These are phyloP conservation scores for Ogataea allantospora DNA, from an alignment of 805 yeast species.

Conservation along the genomic window DNA sequence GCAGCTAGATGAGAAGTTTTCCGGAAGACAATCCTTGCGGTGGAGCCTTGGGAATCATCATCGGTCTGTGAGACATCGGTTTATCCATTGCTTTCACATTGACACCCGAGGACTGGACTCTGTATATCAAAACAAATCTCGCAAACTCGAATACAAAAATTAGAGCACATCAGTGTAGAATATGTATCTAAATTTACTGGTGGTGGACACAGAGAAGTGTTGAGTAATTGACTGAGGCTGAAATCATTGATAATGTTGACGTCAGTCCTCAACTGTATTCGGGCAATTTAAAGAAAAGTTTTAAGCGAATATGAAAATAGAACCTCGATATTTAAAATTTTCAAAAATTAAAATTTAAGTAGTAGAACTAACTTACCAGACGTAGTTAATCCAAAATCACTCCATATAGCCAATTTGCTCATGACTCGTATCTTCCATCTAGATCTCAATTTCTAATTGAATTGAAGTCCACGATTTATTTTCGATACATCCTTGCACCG, in stretches of 20 bases:
- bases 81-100: slow-evolving; percentile 39
- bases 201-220: background rate
- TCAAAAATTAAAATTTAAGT: background rate
- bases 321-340: background rate
- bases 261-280: slow-evolving; percentile 9
- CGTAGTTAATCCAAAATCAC: too few species aligned
- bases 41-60: slow-evolving; percentile 42
- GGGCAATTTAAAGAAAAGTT: too few species aligned
- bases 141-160: slow-evolving; percentile 31
- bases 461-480: too few species aligned
- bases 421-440: too few species aligned
- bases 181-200: background rate
- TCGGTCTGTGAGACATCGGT: slow-evolving; percentile 51
- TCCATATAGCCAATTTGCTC: too few species aligned
- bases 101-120: slow-evolving; percentile 44
- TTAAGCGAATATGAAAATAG: too few species aligned
- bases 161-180: slow-evolving; percentile 17
- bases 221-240: slow-evolving; percentile 8
- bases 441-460: too few species aligned
- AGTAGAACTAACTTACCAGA: background rate
- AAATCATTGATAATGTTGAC: slow-evolving; percentile 7
- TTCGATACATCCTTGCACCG: background rate
- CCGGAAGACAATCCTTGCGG: slow-evolving; percentile 42
- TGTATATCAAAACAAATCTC: slow-evolving; percentile 40
- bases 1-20: slow-evolving; percentile 37